These are phyloP conservation scores for Volvox carteri DNA, from an alignment of 163 green algal genomes.

Conservation along the genomic window DNA sequence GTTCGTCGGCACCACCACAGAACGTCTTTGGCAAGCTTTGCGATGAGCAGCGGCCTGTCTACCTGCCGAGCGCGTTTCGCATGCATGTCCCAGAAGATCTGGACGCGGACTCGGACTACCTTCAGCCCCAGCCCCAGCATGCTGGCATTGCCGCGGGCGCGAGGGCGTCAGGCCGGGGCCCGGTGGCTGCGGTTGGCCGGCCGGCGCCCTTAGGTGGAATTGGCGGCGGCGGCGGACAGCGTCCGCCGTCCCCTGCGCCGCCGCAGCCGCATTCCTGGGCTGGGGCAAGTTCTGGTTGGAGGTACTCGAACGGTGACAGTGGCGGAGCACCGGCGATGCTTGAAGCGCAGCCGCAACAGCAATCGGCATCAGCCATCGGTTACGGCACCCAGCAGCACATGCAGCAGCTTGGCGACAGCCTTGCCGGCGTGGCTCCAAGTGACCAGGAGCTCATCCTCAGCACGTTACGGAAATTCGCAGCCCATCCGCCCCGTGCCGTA, in stretches of 20 bases:
- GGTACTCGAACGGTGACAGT: neutral
- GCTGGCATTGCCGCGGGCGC: neutral
- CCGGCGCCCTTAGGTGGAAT: neutral
- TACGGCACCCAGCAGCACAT: neutral
- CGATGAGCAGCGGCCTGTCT: neutral
- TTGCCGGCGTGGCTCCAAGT: neutral
- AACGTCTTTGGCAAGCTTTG: neutral
- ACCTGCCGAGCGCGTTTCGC: neutral
- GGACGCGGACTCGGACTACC: neutral
- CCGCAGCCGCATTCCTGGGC: neutral
- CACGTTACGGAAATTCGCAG: neutral
- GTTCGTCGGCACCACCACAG: no score
- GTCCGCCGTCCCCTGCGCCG: neutral
- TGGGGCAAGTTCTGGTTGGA: neutral
- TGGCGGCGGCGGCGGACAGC: neutral
- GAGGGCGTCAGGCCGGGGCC: neutral
- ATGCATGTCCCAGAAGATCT: neutral
- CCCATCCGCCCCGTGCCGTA: neutral
- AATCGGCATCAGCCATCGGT: neutral
- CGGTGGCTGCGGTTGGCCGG: neutral
- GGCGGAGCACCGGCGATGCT: neutral
- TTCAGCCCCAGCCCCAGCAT: neutral
- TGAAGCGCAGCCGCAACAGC: neutral
- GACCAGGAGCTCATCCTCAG: conserved; percentile 20
- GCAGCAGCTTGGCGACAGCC: neutral